Conservation (phyloP, 768 basidiomycete genomes). For the Mycena haematopus region DNA sequence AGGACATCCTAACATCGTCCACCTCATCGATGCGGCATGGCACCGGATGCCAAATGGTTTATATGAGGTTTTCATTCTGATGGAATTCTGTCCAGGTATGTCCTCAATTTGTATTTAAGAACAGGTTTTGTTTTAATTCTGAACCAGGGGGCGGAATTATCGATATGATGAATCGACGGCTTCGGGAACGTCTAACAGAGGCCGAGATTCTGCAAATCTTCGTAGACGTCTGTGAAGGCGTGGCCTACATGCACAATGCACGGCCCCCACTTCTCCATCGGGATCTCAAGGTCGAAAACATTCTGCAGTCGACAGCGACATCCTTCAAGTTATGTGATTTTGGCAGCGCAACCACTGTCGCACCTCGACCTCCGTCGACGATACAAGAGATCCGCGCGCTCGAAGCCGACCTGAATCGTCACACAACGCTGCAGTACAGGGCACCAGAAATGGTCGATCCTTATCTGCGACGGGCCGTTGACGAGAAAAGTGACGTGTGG, state of each 20-base stretch:
- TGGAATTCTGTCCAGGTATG: slow-evolving; percentile 95
- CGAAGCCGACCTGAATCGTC: slow-evolving; percentile 90
- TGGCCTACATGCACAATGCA: slow-evolving; percentile 95
- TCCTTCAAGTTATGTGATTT: slow-evolving; percentile 98
- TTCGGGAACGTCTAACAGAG: slow-evolving; percentile 94
- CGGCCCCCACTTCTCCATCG: slow-evolving; percentile 92
- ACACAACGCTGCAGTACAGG: slow-evolving; percentile 96
- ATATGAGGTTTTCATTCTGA: slow-evolving; percentile 97
- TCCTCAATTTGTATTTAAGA: slow-evolving; percentile 16
- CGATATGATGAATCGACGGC: slow-evolving; percentile 98
- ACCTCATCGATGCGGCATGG: slow-evolving; percentile 96
- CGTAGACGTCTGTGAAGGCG: slow-evolving; percentile 95
- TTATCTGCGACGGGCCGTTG: slow-evolving; percentile 80
- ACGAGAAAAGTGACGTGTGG: slow-evolving; percentile 98
- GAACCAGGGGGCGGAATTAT: slow-evolving; percentile 92
- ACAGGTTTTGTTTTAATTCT: slow-evolving; percentile 24
- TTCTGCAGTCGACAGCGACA: slow-evolving; percentile 83
- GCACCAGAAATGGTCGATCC: slow-evolving; percentile 99
- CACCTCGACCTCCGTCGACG: slow-evolving; percentile 71
- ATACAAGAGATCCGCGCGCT: slow-evolving; percentile 86
- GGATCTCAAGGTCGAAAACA: slow-evolving; percentile 99
- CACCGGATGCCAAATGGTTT: slow-evolving; percentile 81
- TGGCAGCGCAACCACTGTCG: slow-evolving; percentile 86
- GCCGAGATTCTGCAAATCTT: slow-evolving; percentile 98
- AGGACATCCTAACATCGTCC: slow-evolving; percentile 94